phyloP scores from a whole-genome alignment of 2,329 filamentous ascomycete species.

The Paracamarosporium sp. region DNA sequence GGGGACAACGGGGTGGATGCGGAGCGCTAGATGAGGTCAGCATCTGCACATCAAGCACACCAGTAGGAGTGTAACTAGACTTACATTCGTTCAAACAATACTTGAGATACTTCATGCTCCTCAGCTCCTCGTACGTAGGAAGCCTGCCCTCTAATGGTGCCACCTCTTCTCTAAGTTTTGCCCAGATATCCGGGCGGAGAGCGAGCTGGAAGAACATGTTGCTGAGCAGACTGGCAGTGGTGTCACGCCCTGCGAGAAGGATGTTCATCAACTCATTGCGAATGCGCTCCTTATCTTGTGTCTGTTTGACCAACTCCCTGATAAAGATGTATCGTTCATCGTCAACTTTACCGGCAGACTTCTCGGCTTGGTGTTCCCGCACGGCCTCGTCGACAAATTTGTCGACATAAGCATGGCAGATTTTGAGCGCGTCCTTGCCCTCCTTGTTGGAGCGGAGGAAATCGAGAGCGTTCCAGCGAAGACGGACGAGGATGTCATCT shows the following conservation, averaged over 20 bases:
- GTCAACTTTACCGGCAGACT: constrained; percentile 18
- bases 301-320: constrained; percentile 79
- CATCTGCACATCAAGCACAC: not conserved
- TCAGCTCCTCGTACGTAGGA: constrained; percentile 65
- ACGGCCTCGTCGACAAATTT: constrained; percentile 56
- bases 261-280: constrained; percentile 76
- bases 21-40: constrained; percentile 49
- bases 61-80: constrained; percentile 11
- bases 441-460: constrained; percentile 42
- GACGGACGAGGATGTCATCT: constrained; percentile 42
- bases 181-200: constrained; percentile 69
- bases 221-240: constrained; percentile 78
- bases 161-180: constrained; percentile 74
- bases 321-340: constrained; percentile 57
- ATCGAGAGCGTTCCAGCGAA: constrained; percentile 45
- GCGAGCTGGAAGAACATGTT: constrained; percentile 73
- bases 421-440: constrained; percentile 47
- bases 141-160: constrained; percentile 28
- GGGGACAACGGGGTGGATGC: constrained; percentile 63
- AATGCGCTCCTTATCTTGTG: constrained; percentile 67
- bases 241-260: constrained; percentile 83
- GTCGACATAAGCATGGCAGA: constrained; percentile 53
- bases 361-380: constrained; percentile 36
- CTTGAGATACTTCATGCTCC: constrained; percentile 66
- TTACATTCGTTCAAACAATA: constrained; percentile 66